Conservation (phyloP, 1,139 yeast genomes). For the Kluyveromyces sp. region DNA sequence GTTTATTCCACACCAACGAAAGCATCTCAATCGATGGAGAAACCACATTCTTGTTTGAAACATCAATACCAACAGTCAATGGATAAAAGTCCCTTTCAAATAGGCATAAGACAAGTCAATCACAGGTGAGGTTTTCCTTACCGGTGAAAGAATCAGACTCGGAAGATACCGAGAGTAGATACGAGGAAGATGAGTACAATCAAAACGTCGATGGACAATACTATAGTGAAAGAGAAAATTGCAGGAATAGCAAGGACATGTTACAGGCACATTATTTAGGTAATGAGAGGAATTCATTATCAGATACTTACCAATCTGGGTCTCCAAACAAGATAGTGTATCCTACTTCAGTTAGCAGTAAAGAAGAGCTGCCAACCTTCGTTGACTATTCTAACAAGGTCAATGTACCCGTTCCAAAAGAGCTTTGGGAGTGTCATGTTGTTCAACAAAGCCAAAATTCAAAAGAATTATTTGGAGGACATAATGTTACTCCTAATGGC, state of each 20-base stretch:
- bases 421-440: slow-evolving; percentile 23
- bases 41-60: not conserved
- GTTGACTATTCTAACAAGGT: slow-evolving; percentile 27
- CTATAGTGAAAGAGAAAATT: too few species aligned
- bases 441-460: not conserved
- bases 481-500: not conserved
- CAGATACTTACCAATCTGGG: not conserved
- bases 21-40: not conserved
- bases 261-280: too few species aligned
- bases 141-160: slow-evolving; percentile 12
- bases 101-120: slow-evolving; percentile 16
- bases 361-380: slow-evolving; percentile 14
- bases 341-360: slow-evolving; percentile 10
- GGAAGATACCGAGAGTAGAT: not conserved
- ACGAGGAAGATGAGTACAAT: not conserved
- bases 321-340: slow-evolving; percentile 15
- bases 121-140: slow-evolving; percentile 27
- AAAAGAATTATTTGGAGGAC: not conserved
- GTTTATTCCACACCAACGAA: not conserved
- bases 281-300: not conserved
- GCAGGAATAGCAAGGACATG: too few species aligned
- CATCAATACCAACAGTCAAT: slow-evolving; percentile 6
- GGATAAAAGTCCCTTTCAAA: slow-evolving; percentile 1
- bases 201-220: not conserved
- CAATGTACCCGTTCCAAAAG: slow-evolving; percentile 26